Base-by-base conservation (phyloP, 805 yeast genomes). In the Debaryomyces castellii region DNA sequence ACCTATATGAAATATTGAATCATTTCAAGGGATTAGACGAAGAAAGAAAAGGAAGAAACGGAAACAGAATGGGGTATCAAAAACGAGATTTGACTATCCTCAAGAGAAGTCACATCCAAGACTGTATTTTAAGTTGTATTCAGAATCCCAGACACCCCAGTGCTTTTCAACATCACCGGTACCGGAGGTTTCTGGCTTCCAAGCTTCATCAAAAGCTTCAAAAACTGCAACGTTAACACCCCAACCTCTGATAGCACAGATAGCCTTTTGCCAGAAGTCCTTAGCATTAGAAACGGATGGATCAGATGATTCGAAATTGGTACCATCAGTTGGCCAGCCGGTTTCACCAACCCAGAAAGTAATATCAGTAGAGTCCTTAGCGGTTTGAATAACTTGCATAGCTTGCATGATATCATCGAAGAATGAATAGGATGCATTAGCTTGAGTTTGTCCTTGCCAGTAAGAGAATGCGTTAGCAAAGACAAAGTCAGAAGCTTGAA, bases 391-490 rank as follows among this genome's bases (percentile, higher is more conserved):
- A 50, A 77, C 75, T 76, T 89, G 96, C 67, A 92, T 74, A 54
- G 97, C 97, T 78, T 92, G 97, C 96, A 91, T 90, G 68, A 92
- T 89, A 68, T 92, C 97, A 66, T 91, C 97, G 55, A 89, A 81
- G 85, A 91, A 92, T 2, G 97, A 89, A 78, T 81, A 88, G 14
- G 96, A 82, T 22, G 97, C 81, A 67, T 91, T 91, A 41, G 67
- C 62, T 80, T 78, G 79, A 55, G 89, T 78, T 76, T 90, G 97
- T 37, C 97, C 97, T 76, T 92, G 98, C 98, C 98, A 92, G 84
- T 91, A 92, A 7, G 97, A 88, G 80, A 92, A 92, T 41, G 97
- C 97, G 65, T 92, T 92, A 61, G 96, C 96, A 66, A 85, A 87
- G 50, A 90, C 82, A 59, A 89, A 75, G 67, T 92, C 98, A 40